These are phyloP conservation scores for Dendrostoma leiphaemia DNA, from an alignment of 2,329 filamentous ascomycete genomes.

Conservation along the genomic window DNA sequence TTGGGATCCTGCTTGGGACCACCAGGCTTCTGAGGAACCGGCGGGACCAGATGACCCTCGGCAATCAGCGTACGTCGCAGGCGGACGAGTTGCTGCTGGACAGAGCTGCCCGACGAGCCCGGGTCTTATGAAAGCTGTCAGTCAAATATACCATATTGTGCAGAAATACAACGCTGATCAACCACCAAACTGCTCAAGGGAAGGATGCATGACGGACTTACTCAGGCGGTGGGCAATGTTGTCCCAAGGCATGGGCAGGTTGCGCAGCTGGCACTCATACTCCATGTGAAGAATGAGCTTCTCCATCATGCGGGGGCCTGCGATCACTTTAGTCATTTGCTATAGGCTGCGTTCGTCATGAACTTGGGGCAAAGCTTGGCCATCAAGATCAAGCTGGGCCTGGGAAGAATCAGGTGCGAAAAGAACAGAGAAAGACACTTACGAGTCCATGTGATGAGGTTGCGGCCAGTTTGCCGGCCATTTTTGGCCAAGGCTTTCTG, in stretches of 20 bases:
- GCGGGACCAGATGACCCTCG: slow-evolving; percentile 42
- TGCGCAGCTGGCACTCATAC: slow-evolving; percentile 35
- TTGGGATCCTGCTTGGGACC: slow-evolving; percentile 21
- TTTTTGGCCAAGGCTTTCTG: slow-evolving; percentile 23
- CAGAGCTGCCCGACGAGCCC: slow-evolving; percentile 36
- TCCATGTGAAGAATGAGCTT: slow-evolving; percentile 40
- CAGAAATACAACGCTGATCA: too few relatives aligned
- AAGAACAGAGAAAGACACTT: too few relatives aligned
- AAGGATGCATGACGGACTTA: not conserved
- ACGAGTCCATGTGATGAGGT: slow-evolving; percentile 43
- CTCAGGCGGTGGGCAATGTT: slow-evolving; percentile 36
- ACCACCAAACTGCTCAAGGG: not conserved
- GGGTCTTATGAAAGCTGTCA: slow-evolving; percentile 25
- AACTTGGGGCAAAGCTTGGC: too few relatives aligned
- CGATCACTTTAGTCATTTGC: not conserved
- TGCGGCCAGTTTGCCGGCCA: slow-evolving; percentile 33
- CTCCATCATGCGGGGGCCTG: slow-evolving; percentile 45
- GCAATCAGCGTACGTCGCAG: slow-evolving; percentile 32
- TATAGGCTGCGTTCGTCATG: too few relatives aligned
- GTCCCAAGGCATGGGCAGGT: slow-evolving; percentile 37
- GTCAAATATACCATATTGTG: not conserved
- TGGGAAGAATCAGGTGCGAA: not conserved
- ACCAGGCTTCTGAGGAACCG: slow-evolving; percentile 28
- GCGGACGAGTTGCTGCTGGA: slow-evolving; percentile 36
- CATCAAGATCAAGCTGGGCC: too few relatives aligned